Evolutionary conservation across 495 filamentous ascomycete genomes (phyloP).

Genomic region (Apiosordaria backusii): DNA sequence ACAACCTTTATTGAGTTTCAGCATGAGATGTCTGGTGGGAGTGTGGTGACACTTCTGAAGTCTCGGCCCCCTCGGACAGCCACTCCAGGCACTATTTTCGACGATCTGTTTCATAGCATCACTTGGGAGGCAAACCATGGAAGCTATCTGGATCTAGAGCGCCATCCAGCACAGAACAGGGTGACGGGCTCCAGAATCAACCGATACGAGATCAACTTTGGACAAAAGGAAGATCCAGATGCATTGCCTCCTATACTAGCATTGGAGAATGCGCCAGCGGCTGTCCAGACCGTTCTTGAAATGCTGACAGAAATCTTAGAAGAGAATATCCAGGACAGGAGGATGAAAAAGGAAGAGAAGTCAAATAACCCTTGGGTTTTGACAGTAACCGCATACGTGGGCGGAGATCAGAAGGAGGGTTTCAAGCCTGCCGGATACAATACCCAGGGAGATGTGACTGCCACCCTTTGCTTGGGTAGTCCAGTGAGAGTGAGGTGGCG

Average conservation of each 20-base stretch:
- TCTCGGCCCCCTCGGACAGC: not conserved
- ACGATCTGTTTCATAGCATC: not conserved
- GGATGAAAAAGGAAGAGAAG: not conserved
- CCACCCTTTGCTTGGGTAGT: conserved; percentile 2
- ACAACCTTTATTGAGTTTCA: not conserved
- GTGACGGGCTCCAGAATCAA: conserved; percentile 1
- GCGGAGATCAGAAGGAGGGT: not conserved
- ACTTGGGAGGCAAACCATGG: conserved; percentile 1
- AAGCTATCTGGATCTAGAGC: not conserved
- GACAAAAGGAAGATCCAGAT: not conserved
- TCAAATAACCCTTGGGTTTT: not conserved
- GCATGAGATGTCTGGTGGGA: not conserved
- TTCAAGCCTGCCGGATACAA: conserved; percentile 3
- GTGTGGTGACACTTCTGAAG: not conserved
- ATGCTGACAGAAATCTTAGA: not conserved
- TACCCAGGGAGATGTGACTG: not conserved
- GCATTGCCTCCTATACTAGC: not conserved
- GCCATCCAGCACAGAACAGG: not conserved
- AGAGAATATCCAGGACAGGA: not conserved
- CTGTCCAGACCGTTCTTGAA: conserved; percentile 1
- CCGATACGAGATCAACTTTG: not conserved
- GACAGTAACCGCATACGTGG: not conserved
- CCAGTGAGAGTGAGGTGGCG: conserved; percentile 5
- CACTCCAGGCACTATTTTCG: conserved; percentile 3
- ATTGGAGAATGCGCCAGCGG: not conserved